Evolutionary conservation across 1,284 basidiomycete species (phyloP).

Genomic region (Ustilago nuda): DNA sequence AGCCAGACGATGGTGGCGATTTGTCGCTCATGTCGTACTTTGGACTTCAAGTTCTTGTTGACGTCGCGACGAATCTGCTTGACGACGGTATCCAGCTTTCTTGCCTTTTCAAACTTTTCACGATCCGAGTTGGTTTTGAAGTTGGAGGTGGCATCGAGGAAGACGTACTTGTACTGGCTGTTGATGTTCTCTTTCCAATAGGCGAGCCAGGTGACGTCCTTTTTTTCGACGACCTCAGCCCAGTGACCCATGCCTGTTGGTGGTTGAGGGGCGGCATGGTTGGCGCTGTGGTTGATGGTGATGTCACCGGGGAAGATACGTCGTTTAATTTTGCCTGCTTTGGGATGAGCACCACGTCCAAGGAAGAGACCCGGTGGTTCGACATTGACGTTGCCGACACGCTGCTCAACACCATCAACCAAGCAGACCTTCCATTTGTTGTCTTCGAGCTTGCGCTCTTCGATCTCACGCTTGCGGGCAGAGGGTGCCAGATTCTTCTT

Average conservation of each 20-base stretch:
- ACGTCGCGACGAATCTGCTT: constrained; percentile 62
- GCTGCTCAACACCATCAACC: constrained; percentile 95
- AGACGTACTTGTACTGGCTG: constrained; percentile 67
- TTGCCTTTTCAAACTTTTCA: constrained; percentile 68
- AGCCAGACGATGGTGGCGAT: constrained; percentile 69
- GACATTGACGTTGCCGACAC: constrained; percentile 96
- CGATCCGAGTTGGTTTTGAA: constrained; percentile 69
- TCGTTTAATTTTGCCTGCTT: constrained; percentile 95
- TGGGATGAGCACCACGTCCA: constrained; percentile 97
- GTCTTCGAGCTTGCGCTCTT: constrained; percentile 88
- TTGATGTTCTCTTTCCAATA: constrained; percentile 69
- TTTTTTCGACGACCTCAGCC: constrained; percentile 65
- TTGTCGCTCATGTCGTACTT: constrained; percentile 63
- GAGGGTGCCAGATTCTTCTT: constrained; percentile 83
- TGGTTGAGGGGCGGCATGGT: constrained; percentile 62
- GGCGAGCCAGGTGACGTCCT: constrained; percentile 68
- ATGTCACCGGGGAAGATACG: constrained; percentile 66
- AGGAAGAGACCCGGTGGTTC: constrained; percentile 98
- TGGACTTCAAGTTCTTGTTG: constrained; percentile 64
- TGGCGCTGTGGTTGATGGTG: constrained; percentile 68
- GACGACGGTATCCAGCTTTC: constrained; percentile 64
- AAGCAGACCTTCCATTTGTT: constrained; percentile 85
- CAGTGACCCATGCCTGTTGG: constrained; percentile 64
- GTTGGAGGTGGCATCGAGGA: constrained; percentile 64
- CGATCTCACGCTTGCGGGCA: constrained; percentile 74